A percentile compares a stretch with the other conserved stretches of the same genome.
These are phyloP conservation scores for Sporodiniella umbellata DNA, from an alignment of 371 early-diverging fungal genomes.

Conservation along the genomic window DNA sequence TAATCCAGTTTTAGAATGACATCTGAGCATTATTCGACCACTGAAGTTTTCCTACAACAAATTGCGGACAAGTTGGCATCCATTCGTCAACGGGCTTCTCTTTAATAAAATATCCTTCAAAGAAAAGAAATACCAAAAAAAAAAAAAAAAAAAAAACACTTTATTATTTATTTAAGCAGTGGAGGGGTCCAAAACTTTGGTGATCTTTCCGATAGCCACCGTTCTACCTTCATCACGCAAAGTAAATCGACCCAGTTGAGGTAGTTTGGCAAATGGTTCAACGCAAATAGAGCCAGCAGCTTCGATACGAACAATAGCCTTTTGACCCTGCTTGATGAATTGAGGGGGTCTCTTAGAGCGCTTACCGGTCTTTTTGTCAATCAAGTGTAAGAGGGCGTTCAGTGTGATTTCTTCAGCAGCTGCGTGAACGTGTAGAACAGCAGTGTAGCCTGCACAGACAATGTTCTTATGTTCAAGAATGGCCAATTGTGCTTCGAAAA, in stretches of 20 bases:
- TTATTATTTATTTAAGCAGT: conserved; percentile 13
- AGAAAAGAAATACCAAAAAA: too few species aligned
- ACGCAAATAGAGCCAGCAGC: conserved; percentile 73
- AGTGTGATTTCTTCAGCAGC: conserved; percentile 86
- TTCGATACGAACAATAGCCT: conserved; percentile 83
- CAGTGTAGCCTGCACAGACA: conserved; percentile 90
- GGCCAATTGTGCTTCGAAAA: conserved; percentile 85
- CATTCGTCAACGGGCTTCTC: conserved; percentile 40
- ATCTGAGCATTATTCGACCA: conserved; percentile 75
- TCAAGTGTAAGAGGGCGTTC: conserved; percentile 76
- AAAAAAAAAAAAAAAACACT: not conserved
- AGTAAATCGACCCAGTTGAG: conserved; percentile 95
- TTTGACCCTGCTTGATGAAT: conserved; percentile 90
- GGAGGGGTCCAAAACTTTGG: conserved; percentile 61
- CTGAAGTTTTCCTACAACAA: conserved; percentile 76
- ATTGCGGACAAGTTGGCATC: conserved; percentile 67
- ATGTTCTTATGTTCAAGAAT: conserved; percentile 94
- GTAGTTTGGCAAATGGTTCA: conserved; percentile 87
- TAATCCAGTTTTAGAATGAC: conserved; percentile 40
- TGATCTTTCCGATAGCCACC: conserved; percentile 93
- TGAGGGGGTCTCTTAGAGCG: conserved; percentile 85
- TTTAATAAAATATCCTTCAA: too few species aligned
- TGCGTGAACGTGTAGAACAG: conserved; percentile 91
- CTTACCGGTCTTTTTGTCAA: conserved; percentile 86
- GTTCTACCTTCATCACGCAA: conserved; percentile 96